phyloP scores from a whole-genome alignment of 2,329 filamentous ascomycete genomes.

The Penicillium sp. region DNA sequence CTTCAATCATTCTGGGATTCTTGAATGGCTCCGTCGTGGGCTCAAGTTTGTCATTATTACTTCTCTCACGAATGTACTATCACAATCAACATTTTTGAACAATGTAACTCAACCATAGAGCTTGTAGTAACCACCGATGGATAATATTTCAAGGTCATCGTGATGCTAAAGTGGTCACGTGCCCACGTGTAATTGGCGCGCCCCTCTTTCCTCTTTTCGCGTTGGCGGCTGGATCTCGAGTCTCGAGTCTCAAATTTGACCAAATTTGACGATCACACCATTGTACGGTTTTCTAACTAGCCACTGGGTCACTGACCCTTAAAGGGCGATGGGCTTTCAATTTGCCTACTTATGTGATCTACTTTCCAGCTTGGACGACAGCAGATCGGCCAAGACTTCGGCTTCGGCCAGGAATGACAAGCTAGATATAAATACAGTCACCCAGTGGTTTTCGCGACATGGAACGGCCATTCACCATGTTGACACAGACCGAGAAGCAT shows the following conservation, averaged over 20 bases:
- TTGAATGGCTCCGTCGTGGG: not conserved
- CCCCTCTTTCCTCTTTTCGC: conserved; percentile 1
- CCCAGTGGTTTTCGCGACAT: conserved; percentile 69
- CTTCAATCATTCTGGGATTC: not conserved
- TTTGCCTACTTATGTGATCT: conserved; percentile 74
- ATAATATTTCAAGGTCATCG: not conserved
- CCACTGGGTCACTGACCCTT: not conserved
- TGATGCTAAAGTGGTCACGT: conserved; percentile 3
- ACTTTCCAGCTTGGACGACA: conserved; percentile 64
- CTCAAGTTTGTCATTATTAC: not conserved
- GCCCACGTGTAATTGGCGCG: conserved; percentile 1
- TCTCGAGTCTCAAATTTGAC: not conserved
- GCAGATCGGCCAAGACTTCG: conserved; percentile 38
- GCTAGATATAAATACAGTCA: conserved; percentile 49
- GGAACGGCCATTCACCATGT: conserved; percentile 57
- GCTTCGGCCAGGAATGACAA: conserved; percentile 30
- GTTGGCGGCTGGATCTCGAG: not conserved
- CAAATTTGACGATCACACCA: not conserved
- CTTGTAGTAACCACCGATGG: not conserved
- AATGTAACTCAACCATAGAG: not conserved
- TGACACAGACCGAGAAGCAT: conserved; percentile 58
- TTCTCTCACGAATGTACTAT: not conserved
- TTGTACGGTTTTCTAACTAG: not conserved
- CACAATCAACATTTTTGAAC: not conserved
- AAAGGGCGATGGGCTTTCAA: conserved; percentile 43